Evolutionary conservation across 768 basidiomycete species (phyloP).

Genomic region (Collybiopsis luxurians): DNA sequence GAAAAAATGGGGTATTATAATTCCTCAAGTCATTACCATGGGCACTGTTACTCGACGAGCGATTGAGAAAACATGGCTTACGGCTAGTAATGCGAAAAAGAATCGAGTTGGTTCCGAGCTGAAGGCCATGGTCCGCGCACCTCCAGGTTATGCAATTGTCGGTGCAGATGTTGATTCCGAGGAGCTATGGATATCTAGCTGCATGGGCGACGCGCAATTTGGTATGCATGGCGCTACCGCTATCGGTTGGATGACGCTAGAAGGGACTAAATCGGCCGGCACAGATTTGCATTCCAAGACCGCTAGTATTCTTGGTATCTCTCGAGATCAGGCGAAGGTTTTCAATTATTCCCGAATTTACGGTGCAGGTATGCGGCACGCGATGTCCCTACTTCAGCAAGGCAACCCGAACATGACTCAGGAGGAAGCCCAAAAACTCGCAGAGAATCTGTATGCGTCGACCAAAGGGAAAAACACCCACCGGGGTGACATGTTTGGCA

Average conservation of each 20-base stretch:
- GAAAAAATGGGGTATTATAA: constrained; percentile 82
- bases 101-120: constrained; percentile 98
- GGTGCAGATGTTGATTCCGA: constrained; percentile 99
- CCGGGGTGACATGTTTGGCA: constrained; percentile 65
- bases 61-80: constrained; percentile 97
- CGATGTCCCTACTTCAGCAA: constrained; percentile 82
- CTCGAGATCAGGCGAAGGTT: constrained; percentile 93
- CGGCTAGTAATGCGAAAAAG: constrained; percentile 96
- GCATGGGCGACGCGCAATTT: constrained; percentile 98
- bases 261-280: constrained; percentile 91
- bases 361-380: constrained; percentile 96
- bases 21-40: constrained; percentile 98
- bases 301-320: constrained; percentile 87
- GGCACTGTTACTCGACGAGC: constrained; percentile 97
- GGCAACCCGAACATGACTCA: constrained; percentile 76
- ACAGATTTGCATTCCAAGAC: constrained; percentile 98
- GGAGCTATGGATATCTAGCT: constrained; percentile 98
- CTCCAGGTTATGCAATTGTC: constrained; percentile 89
- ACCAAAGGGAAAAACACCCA: constrained; percentile 93
- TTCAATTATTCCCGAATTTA: constrained; percentile 99
- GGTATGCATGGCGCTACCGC: constrained; percentile 95
- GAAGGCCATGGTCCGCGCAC: constrained; percentile 96
- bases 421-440: constrained; percentile 76
- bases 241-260: constrained; percentile 99
- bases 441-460: constrained; percentile 82